Base-by-base conservation (phyloP, 495 filamentous ascomycete species). In the Xylona heveae region DNA sequence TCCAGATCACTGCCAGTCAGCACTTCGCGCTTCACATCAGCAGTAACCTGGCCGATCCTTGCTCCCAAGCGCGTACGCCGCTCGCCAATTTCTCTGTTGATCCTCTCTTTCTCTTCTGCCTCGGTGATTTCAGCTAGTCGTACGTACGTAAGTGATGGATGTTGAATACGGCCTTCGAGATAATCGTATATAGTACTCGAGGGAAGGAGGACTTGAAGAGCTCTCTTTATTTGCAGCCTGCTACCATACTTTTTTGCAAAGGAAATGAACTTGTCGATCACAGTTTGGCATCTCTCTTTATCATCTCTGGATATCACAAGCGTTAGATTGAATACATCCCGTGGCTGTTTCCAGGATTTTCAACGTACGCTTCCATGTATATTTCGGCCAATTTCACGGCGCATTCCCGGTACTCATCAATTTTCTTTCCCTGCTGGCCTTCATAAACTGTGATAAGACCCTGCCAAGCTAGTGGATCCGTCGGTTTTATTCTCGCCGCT, bases 31-130 rank as follows among this genome's bases (percentile, higher is more conserved):
- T 83, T 91, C 20, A 93, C 88, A 33, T 94, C 81, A 10, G 66
- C 42, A 0, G 72, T 88, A 20, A 93, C 82, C 35, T 91, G 77
- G 17, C 63, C 74, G 36, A 85, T 58, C 18, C 65, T 73, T 14
- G 83, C 82, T 28, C 88, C 90, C 8, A 97, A 63, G 13, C 88
- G 70, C 14, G 84, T 92, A 31, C 83, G 67, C 8, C 88, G 68
- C 45, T 85, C 79, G 13, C 74, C 82, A 40, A 95, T 92, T 34
- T 91, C 70, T 14, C 69, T 76, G 47, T 93, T 94, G 46, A 94
- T 88, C 19, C 65, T 71, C 47, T 88, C 78, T 42, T 75, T 88
- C 50, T 97, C 90, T 24, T 90, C 81, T 0, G 63, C 47, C 44
- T 95, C 88, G 10, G 75, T 60, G 31, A 93, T 74, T 30, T 92